Percentiles rank a stretch among this genome's conserved stretches.
Evolutionary conservation across 495 filamentous ascomycete species (phyloP).

Genomic region (Talaromyces trachyspermus): DNA sequence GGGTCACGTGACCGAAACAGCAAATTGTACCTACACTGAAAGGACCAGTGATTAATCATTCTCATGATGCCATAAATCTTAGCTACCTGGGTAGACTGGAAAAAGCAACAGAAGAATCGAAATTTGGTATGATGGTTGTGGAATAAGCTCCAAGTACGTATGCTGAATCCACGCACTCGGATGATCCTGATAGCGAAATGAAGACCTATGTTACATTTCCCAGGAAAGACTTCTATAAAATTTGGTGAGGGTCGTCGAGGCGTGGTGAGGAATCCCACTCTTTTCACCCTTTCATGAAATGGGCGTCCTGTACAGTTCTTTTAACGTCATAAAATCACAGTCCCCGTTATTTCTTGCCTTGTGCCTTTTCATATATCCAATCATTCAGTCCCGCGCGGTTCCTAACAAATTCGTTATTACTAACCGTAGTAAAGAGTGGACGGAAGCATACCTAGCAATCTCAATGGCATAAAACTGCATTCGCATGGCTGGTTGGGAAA

Average conservation of each 20-base stretch:
- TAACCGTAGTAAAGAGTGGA: not conserved
- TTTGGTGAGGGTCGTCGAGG: no score
- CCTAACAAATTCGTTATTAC: conserved; percentile 27
- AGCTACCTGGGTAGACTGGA: no score
- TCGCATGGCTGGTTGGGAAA: conserved; percentile 37
- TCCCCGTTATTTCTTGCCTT: conserved; percentile 25
- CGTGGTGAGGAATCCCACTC: no score
- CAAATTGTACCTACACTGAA: not conserved
- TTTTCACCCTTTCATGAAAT: no score
- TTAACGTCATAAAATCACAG: no score
- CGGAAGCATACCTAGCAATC: conserved; percentile 64
- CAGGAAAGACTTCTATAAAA: conserved; percentile 20
- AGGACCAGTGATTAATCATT: no score
- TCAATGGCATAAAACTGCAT: conserved; percentile 99
- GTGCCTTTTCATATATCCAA: conserved; percentile 82
- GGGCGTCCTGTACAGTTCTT: no score
- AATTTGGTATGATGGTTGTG: no score
- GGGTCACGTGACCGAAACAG: conserved; percentile 1
- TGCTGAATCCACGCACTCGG: not conserved
- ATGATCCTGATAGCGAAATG: not conserved
- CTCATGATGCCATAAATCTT: no score
- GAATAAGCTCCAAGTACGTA: not conserved
- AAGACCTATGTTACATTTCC: not conserved
- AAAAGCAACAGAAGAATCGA: no score
- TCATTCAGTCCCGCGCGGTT: conserved; percentile 88